phyloP scores from a whole-genome alignment of 2,329 filamentous ascomycete species.

The Mycosphaerella arachidis region DNA sequence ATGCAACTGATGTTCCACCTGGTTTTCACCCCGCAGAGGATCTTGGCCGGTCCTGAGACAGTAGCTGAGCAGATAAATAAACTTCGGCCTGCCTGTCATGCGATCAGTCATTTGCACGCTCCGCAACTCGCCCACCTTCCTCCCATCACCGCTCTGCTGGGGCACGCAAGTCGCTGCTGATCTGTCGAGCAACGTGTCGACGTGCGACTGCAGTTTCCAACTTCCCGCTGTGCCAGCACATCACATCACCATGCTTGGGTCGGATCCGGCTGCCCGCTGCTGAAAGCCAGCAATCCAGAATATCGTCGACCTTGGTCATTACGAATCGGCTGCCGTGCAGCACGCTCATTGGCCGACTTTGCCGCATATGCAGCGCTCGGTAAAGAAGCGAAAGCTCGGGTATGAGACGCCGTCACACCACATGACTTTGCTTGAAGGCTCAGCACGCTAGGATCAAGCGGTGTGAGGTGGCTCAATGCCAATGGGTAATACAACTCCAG shows the following conservation, averaged over 20 bases:
- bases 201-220: not conserved
- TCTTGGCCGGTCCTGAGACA: not conserved
- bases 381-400: slow-evolving; percentile 4
- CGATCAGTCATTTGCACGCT: not conserved
- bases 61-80: not conserved
- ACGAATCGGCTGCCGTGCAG: not conserved
- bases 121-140: not conserved
- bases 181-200: slow-evolving; percentile 4
- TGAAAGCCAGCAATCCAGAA: not conserved
- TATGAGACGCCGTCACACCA: slow-evolving; percentile 5
- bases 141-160: not conserved
- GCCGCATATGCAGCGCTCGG: not conserved
- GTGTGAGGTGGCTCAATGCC: slow-evolving; percentile 12
- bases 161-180: not conserved
- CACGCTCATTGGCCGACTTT: not conserved
- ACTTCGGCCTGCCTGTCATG: not conserved
- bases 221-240: slow-evolving; percentile 1
- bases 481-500: not conserved
- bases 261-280: not conserved
- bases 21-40: not conserved
- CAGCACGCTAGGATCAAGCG: slow-evolving; percentile 3
- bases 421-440: not conserved
- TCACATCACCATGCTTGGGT: not conserved
- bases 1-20: not conserved
- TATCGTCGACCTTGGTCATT: not conserved